Evolutionary conservation across 176 grass and related monocot species (phyloP).

Genomic region (Carex littledalei): DNA sequence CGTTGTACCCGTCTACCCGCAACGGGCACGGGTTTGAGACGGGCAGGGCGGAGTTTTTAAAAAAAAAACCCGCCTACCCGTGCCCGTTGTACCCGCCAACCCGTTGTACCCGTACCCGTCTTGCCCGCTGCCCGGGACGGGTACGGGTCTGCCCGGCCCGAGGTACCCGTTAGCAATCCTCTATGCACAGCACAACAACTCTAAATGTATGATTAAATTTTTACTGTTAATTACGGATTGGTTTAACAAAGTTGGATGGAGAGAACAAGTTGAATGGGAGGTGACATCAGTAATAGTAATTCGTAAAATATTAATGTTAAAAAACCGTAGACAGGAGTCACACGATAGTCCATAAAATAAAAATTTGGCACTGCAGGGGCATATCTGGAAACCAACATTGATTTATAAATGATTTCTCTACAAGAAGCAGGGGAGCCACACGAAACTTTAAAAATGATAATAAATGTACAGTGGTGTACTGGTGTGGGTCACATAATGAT

Average conservation of each 20-base stretch:
- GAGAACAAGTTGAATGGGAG: not conserved
- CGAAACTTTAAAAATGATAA: not conserved
- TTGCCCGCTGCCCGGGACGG: too few species aligned
- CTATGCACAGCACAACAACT: not conserved
- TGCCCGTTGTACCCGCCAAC: too few species aligned
- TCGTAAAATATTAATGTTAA: not conserved
- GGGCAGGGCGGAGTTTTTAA: too few species aligned
- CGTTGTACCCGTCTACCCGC: too few species aligned
- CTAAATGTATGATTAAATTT: not conserved
- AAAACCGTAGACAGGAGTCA: too few species aligned
- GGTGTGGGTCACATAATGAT: conserved; percentile 17
- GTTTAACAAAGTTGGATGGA: not conserved
- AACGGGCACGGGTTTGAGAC: too few species aligned
- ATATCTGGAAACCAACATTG: not conserved
- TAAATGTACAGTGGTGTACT: not conserved
- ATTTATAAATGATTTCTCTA: not conserved
- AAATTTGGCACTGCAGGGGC: not conserved
- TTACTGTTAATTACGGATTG: not conserved
- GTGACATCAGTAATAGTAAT: not conserved
- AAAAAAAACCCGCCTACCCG: too few species aligned
- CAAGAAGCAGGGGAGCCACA: not conserved
- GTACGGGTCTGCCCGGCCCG: too few species aligned
- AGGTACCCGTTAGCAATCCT: too few species aligned
- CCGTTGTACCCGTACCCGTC: too few species aligned
- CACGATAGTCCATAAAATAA: not conserved